Conservation (phyloP, 2,329 filamentous ascomycete species). For the Botrytis deweyae region DNA sequence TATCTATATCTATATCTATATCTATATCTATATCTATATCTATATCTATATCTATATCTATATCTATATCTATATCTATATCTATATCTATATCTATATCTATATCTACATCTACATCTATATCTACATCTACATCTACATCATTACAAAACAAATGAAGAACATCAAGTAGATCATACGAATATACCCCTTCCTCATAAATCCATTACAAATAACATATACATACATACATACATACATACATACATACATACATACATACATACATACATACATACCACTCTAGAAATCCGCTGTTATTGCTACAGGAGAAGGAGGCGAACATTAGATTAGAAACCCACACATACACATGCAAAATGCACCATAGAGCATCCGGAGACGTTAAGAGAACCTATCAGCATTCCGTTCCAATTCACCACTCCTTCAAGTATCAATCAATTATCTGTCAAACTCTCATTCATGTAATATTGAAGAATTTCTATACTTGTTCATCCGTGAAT, state of each 20-base stretch:
- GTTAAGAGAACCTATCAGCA: background rate
- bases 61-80: no score
- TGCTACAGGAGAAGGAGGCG: background rate
- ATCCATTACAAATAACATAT: background rate
- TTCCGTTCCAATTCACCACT: background rate
- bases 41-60: no score
- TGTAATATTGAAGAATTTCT: background rate
- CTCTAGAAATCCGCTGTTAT: no score
- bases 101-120: no score
- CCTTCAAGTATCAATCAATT: background rate
- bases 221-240: background rate
- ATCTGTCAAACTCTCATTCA: background rate
- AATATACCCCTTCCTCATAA: background rate
- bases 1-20: no score
- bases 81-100: no score
- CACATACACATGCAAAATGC: background rate
- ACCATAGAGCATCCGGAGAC: fast-evolving
- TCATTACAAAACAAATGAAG: background rate
- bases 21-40: no score
- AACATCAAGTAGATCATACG: no score
- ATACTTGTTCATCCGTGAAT: background rate
- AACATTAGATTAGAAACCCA: background rate
- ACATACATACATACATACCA: background rate
- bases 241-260: background rate
- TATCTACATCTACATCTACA: background rate